phyloP scores from a whole-genome alignment of 1,284 basidiomycete genomes.

The Cerrena zonata region DNA sequence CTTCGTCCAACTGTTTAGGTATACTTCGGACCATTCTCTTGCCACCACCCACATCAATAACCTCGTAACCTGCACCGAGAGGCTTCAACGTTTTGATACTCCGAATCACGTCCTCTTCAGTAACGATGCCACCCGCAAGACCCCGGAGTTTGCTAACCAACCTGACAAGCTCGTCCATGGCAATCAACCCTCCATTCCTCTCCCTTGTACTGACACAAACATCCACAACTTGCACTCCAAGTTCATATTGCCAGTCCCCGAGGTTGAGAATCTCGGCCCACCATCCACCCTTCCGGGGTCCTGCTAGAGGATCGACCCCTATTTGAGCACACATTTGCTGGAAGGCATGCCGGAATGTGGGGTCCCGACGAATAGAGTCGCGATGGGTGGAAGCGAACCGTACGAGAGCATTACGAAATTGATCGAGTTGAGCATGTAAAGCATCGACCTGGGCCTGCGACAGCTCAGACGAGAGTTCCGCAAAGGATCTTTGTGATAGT shows the following conservation, averaged over 20 bases:
- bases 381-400: constrained; percentile 82
- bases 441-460: constrained; percentile 72
- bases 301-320: constrained; percentile 90
- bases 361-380: constrained; percentile 79
- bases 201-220: constrained; percentile 87
- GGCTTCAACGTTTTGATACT: constrained; percentile 86
- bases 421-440: constrained; percentile 76
- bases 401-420: constrained; percentile 78
- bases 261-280: constrained; percentile 83
- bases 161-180: constrained; percentile 78
- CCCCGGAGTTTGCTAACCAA: constrained; percentile 75
- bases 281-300: constrained; percentile 81
- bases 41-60: constrained; percentile 64
- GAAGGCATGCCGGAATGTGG: constrained; percentile 86
- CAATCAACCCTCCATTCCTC: constrained; percentile 87
- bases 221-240: constrained; percentile 95
- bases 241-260: constrained; percentile 92
- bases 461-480: constrained; percentile 74
- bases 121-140: constrained; percentile 56
- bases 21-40: constrained; percentile 69
- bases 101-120: constrained; percentile 79
- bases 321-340: constrained; percentile 94
- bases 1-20: constrained; percentile 75
- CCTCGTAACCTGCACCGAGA: constrained; percentile 84
- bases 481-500: constrained; percentile 71